Evolutionary conservation across 75 land plant species (phyloP).

Genomic region (Pseudotsuga menziesii): DNA sequence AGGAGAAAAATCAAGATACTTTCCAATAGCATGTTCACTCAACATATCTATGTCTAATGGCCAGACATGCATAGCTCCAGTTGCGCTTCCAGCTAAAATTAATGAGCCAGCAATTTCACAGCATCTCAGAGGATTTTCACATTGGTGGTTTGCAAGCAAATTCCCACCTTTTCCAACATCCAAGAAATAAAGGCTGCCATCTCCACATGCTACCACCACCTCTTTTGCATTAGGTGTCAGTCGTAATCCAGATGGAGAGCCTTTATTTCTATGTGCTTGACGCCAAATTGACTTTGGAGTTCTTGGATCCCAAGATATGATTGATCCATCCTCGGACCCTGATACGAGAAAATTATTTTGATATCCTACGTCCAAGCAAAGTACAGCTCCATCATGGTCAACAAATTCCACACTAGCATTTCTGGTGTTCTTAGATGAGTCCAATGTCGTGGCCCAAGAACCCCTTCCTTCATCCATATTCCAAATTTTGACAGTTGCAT

Average conservation of each 20-base stretch:
- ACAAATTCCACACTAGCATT: no score
- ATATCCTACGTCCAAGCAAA: no score
- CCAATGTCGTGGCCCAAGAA: no score
- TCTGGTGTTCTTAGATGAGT: no score
- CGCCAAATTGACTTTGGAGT: conserved; percentile 27
- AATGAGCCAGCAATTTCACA: conserved; percentile 31
- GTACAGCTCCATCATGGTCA: no score
- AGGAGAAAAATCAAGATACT: conserved; percentile 20
- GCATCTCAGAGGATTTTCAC: conserved; percentile 27
- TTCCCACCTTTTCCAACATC: conserved; percentile 33
- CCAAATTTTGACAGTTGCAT: no score
- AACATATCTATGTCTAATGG: conserved; percentile 14
- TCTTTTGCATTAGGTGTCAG: conserved; percentile 18
- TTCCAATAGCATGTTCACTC: not conserved
- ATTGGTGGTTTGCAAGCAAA: conserved; percentile 17
- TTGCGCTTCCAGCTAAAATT: conserved; percentile 32
- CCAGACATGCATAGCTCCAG: conserved; percentile 31
- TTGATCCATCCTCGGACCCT: no score
- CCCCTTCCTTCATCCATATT: no score
- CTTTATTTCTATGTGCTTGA: conserved; percentile 1
- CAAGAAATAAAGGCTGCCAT: conserved; percentile 25
- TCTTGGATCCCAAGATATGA: conserved; percentile 36
- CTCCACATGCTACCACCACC: conserved; percentile 30
- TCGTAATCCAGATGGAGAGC: conserved; percentile 20
- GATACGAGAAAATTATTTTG: no score